Conservation (phyloP, 75 land plant species). For the Larix kaempferi region DNA sequence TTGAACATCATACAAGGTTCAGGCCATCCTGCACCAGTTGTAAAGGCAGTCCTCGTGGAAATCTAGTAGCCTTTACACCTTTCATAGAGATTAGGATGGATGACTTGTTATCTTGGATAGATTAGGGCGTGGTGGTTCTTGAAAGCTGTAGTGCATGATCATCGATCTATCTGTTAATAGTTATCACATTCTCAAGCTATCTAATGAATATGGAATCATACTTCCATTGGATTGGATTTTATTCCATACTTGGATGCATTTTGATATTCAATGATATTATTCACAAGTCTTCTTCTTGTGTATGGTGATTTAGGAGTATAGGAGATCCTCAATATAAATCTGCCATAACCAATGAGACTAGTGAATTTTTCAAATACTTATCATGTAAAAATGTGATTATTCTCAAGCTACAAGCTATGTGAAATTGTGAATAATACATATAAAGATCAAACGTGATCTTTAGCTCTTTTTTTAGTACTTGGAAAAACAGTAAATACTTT, state of each 20-base stretch:
- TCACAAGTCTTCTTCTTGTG: not conserved
- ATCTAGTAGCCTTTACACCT: not conserved
- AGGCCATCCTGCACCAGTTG: not conserved
- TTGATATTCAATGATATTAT: constrained; percentile 2
- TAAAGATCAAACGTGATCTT: not conserved
- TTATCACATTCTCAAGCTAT: not conserved
- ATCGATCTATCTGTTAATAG: not conserved
- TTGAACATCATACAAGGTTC: not conserved
- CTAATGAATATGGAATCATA: not conserved
- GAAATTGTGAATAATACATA: not conserved
- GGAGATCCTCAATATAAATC: constrained; percentile 5
- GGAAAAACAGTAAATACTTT: not conserved
- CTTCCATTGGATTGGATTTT: not conserved
- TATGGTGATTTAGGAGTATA: not conserved
- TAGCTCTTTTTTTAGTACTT: not conserved
- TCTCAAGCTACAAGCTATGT: not conserved
- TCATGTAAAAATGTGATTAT: not conserved
- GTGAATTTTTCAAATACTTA: not conserved
- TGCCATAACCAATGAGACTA: not conserved
- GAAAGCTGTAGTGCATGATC: not conserved
- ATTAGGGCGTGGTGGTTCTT: not conserved
- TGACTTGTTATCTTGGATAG: not conserved
- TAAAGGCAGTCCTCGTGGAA: not conserved
- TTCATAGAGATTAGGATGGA: not conserved
- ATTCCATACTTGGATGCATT: not conserved